Evolutionary conservation across 371 early-diverging fungal species (phyloP), one percentile per base, ranked within the genome.

Genomic region (Mucor lusitanicus): DNA sequence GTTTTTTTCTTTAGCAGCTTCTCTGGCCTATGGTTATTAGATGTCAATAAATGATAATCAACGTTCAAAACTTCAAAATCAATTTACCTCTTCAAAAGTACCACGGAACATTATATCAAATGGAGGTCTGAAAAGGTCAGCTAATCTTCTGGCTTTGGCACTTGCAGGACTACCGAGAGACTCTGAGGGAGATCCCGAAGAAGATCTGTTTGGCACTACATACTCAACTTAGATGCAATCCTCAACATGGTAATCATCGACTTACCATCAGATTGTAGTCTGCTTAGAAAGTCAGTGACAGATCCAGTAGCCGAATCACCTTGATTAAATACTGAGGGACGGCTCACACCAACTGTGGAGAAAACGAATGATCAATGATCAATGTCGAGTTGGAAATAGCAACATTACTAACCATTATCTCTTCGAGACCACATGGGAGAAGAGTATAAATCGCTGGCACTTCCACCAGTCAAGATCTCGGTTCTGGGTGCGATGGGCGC

Each of bases 91-190:
- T 55, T 94, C 93, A 74, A 96, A 90, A 62, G 76, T 81, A 15
- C 93, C 95, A 46, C 69, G 69, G 66, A 84, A 91, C 91, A 96
- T 96, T 65, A 97, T 90, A 58, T 94, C 96, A 28, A 87, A 83
- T 0, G 98, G 98, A 3, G 96, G 93, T 61, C 89, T 85, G 74
- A 94, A 97, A 42, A 97, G 77, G 61, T 92, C 85, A 3, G 91
- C 90, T 56, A 93, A 71, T 50, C 86, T 70, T 54, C 73, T 80
- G 8, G 80, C 77, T 65, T 84, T 87, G 17, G 82, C 74, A 56
- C n/a, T 61, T n/a, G 64, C 39, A 9, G 73, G 69, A 54, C 64
- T 71, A 5, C 33, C 56, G 6, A 64, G 28, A 17, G 35, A 19
- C 6, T 39, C 61, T 33, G 64, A 56, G 12, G 63, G 54, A 11